Percentiles rank a stretch among this genome's conserved stretches.
Conservation (phyloP, 1,139 yeast genomes). For the Geotrichum fermentans region DNA sequence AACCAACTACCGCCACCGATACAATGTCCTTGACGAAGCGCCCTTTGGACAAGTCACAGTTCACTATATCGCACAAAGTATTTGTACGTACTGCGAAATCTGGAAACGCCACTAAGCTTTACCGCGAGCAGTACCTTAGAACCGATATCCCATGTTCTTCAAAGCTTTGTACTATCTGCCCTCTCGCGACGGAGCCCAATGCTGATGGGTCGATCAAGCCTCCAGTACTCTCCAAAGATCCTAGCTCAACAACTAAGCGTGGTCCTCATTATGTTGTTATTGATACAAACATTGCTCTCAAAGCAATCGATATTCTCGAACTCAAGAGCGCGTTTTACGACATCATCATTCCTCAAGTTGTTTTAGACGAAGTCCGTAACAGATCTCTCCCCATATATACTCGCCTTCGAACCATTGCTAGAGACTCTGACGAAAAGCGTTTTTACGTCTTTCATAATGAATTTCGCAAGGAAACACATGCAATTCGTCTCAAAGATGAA, state of each 20-base stretch:
- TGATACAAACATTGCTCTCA: conserved; percentile 84
- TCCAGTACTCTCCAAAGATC: conserved; percentile 43
- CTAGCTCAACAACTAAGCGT: conserved; percentile 53
- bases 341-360: conserved; percentile 90
- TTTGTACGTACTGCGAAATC: conserved; percentile 78
- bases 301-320: conserved; percentile 87
- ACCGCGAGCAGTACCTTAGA: conserved; percentile 88
- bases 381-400: conserved; percentile 84
- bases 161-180: conserved; percentile 59
- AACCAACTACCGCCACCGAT: too few species aligned
- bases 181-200: conserved; percentile 35
- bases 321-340: conserved; percentile 73
- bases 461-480: conserved; percentile 67
- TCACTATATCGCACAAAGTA: conserved; percentile 61
- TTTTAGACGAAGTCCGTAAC: conserved; percentile 86
- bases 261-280: conserved; percentile 73
- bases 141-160: conserved; percentile 91
- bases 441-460: conserved; percentile 93
- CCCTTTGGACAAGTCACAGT: conserved; percentile 20
- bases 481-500: conserved; percentile 61
- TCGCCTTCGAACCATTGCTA: conserved; percentile 71
- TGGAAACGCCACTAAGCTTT: conserved; percentile 87
- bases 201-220: conserved; percentile 43
- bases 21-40: conserved; percentile 24
- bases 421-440: conserved; percentile 68